Base-by-base conservation (phyloP, 1,284 basidiomycete species). In the Fistulinella cinereoalba region DNA sequence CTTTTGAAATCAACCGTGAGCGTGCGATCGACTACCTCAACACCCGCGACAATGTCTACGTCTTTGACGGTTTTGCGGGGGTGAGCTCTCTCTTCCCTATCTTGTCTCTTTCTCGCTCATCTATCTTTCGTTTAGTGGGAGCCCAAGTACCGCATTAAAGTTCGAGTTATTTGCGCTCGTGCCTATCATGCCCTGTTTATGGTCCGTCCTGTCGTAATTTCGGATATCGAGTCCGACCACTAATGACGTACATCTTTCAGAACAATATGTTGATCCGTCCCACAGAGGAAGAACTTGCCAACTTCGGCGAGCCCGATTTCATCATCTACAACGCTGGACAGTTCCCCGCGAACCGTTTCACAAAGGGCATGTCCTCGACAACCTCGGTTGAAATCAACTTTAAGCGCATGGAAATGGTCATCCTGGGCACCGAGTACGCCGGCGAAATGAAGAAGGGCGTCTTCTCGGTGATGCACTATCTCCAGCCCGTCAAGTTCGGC, bases 401-500 rank as follows among this genome's bases (percentile, higher is more conserved):
- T 75, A 97, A 97, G 81, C 92, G 97, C 49, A 97, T 95, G 90
- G 97, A 99, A 75, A 99, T 99, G 96, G 95, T 99, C 66, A 99
- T 99, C 66, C 91, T 99, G 62, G 96, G 97, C 53, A 98, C 97
- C 47, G 96, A 99, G 71, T 99, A 99, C 71, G 97, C 97, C 43
- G 97, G 97, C 55, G 97, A 99, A 78, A 99, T 99, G 97, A 99
- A 99, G 80, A 99, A 99, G 85, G 97, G 97, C 71, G 92, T 99
- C 69, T 99, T 99, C 79, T 94, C 91, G 44, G 95, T 99, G 64
- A 99, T 99, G 97, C 97, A 99, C 77, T 99, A 99, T 73, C 81
- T 99, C 56, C 93, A 97, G 77, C 96, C 97, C 18, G 88, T 99
- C 79, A 98, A 97, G 71, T 99, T 97, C 67, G 93, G 93, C 50